Evolutionary conservation across 2,329 filamentous ascomycete genomes (phyloP).

Genomic region (Penicillium glabrum): DNA sequence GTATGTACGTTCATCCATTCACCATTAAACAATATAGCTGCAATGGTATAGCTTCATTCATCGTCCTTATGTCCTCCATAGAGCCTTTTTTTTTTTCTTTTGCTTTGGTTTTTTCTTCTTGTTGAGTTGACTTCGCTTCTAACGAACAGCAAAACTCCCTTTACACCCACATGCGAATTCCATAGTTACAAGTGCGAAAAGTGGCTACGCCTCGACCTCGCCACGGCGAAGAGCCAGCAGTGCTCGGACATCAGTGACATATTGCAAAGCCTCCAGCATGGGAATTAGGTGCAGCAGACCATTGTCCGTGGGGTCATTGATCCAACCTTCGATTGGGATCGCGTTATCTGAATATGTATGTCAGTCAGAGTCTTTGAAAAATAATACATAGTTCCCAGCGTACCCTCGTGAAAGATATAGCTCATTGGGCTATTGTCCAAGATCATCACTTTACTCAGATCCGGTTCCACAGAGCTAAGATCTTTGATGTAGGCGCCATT

Average conservation of each 20-base stretch:
- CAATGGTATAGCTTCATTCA: constrained; percentile 9
- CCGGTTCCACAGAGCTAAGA: constrained; percentile 90
- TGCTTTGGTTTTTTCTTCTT: constrained; percentile 2
- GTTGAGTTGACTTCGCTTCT: constrained; percentile 6
- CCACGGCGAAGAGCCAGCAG: constrained; percentile 85
- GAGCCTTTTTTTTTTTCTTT: constrained; percentile 3
- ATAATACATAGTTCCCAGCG: constrained; percentile 27
- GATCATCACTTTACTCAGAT: constrained; percentile 98
- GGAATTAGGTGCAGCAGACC: constrained; percentile 91
- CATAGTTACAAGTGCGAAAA: constrained; percentile 12
- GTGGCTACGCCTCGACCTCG: constrained; percentile 52
- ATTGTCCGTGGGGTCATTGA: constrained; percentile 95
- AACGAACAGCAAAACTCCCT: constrained; percentile 17
- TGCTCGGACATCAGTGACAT: constrained; percentile 92
- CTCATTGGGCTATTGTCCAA: constrained; percentile 97
- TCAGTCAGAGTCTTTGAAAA: constrained; percentile 2
- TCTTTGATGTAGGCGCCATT: constrained; percentile 99
- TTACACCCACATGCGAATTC: constrained; percentile 19
- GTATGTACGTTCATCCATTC: constrained; percentile 7
- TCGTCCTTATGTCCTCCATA: constrained; percentile 8
- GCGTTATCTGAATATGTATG: constrained; percentile 73
- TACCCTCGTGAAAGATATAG: constrained; percentile 98
- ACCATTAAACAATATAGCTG: constrained; percentile 9
- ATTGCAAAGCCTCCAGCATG: constrained; percentile 89
- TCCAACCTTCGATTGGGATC: constrained; percentile 98